Base-by-base conservation (phyloP, 2,329 filamentous ascomycete species). In the Helotiales sp. region DNA sequence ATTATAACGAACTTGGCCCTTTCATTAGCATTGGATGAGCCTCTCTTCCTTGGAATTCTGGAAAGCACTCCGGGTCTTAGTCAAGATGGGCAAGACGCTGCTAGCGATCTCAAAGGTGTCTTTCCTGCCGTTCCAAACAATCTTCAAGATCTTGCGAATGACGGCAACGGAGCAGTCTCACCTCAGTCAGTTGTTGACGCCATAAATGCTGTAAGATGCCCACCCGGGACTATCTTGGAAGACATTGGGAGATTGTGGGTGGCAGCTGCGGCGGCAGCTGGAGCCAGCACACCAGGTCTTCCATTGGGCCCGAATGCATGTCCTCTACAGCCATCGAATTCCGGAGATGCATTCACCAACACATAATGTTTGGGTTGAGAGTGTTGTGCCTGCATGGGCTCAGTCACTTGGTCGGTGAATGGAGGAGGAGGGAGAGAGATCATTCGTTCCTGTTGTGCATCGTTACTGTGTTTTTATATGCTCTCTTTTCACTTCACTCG, bases 231-330 rank as follows among this genome's bases (percentile, higher is more conserved):
- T n/a, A 54, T 54, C 25, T 19, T 54, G 6, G 27, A 30, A 19
- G 48, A 54, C 19, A 54, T 54, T 36, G 52, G 52, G 19, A 29
- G n/a, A n/a, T 40, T 54, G 34, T 54, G 52, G 52, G 4, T 47
- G 1, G 40, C 47, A 29, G 10, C 52, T 34, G 52, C 52, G n/a
- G 38, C 52, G 22, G 52, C 52, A 17, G 52, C 27, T 36, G 52
- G 52, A 25, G 52, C 52, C 2, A 40, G 48, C 36, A 38, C 22
- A 12, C 52, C 52, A 24, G 52, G 52, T 17, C 24, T 19, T 2
- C 40, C 52, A 15, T 17, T 54, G 22, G 52, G 52, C n/a, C 52
- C 52, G 5, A 3, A 24, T 19, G 15, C 36, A 8, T 54, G 52
- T 40, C 4, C 27, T 6, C 47, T 47, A 19, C 8, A 19, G 24